Conservation (phyloP, 352 stramenopile genomes). For the Phytophthora sp. region DNA sequence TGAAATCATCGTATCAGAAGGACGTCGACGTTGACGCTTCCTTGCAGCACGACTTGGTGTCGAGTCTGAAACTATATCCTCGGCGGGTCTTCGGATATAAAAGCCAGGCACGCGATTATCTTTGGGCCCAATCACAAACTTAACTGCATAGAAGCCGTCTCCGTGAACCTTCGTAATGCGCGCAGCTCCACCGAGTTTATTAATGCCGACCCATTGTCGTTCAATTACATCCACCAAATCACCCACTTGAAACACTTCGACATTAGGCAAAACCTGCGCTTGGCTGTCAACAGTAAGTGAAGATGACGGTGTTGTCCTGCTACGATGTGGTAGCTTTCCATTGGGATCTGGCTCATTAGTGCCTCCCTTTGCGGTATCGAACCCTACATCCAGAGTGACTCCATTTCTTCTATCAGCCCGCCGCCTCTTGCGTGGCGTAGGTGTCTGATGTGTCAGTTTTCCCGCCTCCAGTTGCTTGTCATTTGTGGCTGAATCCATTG, state of each 20-base stretch:
- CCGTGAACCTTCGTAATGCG: slow-evolving; percentile 72
- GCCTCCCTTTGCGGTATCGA: background rate
- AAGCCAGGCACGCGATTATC: slow-evolving; percentile 43
- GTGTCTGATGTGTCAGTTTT: slow-evolving; percentile 6
- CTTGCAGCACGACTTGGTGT: slow-evolving; percentile 47
- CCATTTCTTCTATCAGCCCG: slow-evolving; percentile 19
- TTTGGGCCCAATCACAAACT: slow-evolving; percentile 56
- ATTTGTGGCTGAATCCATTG: background rate
- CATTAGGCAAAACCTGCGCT: slow-evolving; percentile 16
- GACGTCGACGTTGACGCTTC: slow-evolving; percentile 35
- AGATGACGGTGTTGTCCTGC: slow-evolving; percentile 14
- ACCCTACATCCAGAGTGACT: background rate
- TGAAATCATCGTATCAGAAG: slow-evolving; percentile 23
- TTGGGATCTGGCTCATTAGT: background rate
- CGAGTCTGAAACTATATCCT: slow-evolving; percentile 48
- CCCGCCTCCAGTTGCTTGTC: slow-evolving; percentile 9
- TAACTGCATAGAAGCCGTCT: slow-evolving; percentile 65
- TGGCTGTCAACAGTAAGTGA: slow-evolving; percentile 25
- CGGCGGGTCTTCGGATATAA: slow-evolving; percentile 47
- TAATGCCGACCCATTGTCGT: slow-evolving; percentile 92
- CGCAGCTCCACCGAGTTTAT: slow-evolving; percentile 90
- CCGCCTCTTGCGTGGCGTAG: slow-evolving; percentile 25
- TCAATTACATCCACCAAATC: slow-evolving; percentile 88
- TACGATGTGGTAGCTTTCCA: background rate
- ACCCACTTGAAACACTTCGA: slow-evolving; percentile 56